A percentile compares a stretch with the other conserved stretches of the same genome.
Evolutionary conservation across 148 eudicot species (phyloP).

Genomic region (Vaccinium vitisidaea): DNA sequence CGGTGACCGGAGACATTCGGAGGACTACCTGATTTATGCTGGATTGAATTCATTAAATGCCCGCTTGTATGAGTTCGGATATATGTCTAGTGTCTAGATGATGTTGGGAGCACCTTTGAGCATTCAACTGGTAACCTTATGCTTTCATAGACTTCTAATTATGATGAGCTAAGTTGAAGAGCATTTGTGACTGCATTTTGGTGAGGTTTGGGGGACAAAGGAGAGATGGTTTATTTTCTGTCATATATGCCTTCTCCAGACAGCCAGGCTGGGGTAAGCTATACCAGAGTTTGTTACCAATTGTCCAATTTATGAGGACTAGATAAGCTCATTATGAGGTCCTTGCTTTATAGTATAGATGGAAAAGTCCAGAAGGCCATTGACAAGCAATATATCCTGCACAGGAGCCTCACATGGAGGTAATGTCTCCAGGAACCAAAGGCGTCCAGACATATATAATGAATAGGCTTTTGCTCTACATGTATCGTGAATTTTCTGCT

Average conservation of each 20-base stretch:
- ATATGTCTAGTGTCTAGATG: slow-evolving; percentile 22
- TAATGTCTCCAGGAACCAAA: slow-evolving; percentile 87
- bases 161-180: too few species aligned
- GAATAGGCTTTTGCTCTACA: slow-evolving; percentile 81
- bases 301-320: not conserved
- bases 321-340: not conserved
- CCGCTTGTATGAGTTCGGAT: slow-evolving; percentile 37
- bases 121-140: too few species aligned
- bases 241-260: not conserved
- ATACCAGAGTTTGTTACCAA: not conserved
- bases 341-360: not conserved
- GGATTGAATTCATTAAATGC: slow-evolving; percentile 41
- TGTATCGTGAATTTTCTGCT: slow-evolving; percentile 87
- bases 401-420: slow-evolving; percentile 95
- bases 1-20: slow-evolving; percentile 44
- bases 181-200: not conserved
- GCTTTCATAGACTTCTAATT: too few species aligned
- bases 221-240: not conserved
- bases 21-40: slow-evolving; percentile 42
- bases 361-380: not conserved
- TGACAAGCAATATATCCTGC: too few species aligned
- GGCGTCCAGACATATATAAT: slow-evolving; percentile 58
- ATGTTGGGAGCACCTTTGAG: too few species aligned
- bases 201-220: not conserved
- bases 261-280: not conserved